A percentile compares a stretch with the other conserved stretches of the same genome.
phyloP scores from a whole-genome alignment of 148 eudicot species.

The Vaccinium corymbosum region DNA sequence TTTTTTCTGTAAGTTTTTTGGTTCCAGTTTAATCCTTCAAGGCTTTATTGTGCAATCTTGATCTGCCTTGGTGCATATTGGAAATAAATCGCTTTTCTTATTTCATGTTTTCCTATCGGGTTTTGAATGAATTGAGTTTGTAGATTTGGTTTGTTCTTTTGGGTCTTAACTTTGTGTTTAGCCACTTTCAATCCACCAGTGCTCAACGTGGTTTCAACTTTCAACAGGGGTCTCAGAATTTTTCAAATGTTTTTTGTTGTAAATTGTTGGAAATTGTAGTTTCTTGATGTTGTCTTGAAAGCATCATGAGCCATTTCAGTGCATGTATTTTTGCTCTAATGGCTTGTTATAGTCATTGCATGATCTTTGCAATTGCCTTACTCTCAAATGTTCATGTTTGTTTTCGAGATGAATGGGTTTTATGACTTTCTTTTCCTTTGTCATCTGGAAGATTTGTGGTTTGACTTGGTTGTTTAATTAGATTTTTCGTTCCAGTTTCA shows the following conservation, averaged over 20 bases:
- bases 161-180: neutral
- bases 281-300: neutral
- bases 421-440: neutral
- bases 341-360: neutral
- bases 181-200: neutral
- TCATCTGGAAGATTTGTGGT: neutral
- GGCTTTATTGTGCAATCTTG: slow-evolving; percentile 3
- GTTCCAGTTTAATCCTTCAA: neutral
- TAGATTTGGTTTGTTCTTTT: neutral
- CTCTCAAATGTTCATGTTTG: neutral
- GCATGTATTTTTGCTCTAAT: neutral
- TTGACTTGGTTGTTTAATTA: neutral
- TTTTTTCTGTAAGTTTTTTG: neutral
- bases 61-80: neutral
- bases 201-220: neutral
- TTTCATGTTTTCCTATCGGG: neutral
- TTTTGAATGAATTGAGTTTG: neutral
- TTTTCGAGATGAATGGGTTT: neutral
- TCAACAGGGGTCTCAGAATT: neutral
- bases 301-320: neutral
- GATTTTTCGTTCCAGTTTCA: neutral
- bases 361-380: slow-evolving; percentile 1
- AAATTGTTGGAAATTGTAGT: neutral
- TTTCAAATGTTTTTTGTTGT: neutral
- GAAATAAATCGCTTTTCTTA: neutral